Evolutionary conservation across 345 rosid species (phyloP), one percentile per base, ranked within the genome.

Genomic region (Excoecaria agallocha): DNA sequence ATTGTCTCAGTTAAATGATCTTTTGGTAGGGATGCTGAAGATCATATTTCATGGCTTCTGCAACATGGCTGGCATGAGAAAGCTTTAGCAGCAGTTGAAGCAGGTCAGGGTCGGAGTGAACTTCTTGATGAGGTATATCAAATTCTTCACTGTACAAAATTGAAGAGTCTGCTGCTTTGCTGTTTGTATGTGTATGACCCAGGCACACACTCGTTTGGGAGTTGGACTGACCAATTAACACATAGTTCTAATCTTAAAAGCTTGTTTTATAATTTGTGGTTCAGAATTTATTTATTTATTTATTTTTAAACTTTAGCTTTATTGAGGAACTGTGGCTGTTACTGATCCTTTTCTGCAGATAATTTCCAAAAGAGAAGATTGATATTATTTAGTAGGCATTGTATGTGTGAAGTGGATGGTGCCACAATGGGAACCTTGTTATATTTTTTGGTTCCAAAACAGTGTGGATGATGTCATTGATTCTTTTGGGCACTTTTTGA

Each of bases 41-140:
- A 95, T 85, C 99, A 95, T 78, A 93, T 95, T 70, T 81, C 97
- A 71, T 95, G 99, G 99, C 98, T 95, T 84, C 90, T 95, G 78
- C 97, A 90, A 83, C 99, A 93, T 86, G 98, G 96, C 51, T 89
- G 91, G 84, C 99, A 95, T 77, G 98, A 93, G 83, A 95, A 95
- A 85, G 99, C 99, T 73, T 82, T 95, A 77, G 99, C 90, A 71
- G 98, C 99, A 64, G 99, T 88, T 76, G 99, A 95, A 87, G 94
- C 97, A 37, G 94, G 94, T 78, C 97, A 91, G 77, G 98, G 97
- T 78, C 89, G 90, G 67, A 90, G 91, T 79, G 97, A 93, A 83
- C 96, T 95, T 69, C 78, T 95, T 81, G 98, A 93, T 74, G 96
- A 95, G 99, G 99, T 95, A 84, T 50, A 76, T 82, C 63, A 50